Evolutionary conservation across 345 rosid species (phyloP), one percentile per base, ranked within the genome.

Genomic region (Eucalyptus sp.): DNA sequence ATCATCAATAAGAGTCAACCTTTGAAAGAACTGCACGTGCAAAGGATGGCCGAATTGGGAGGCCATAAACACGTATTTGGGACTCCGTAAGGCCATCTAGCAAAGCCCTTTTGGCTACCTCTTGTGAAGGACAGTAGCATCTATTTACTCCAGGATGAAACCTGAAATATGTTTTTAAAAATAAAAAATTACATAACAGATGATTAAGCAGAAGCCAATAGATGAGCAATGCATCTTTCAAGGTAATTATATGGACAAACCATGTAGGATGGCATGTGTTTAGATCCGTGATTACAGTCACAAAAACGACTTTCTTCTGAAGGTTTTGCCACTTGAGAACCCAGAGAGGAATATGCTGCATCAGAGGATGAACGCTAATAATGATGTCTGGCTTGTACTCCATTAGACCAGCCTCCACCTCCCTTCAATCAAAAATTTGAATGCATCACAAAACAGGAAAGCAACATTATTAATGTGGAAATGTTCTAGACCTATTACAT

Each of bases 281-380:
- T 76, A 97, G 98, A 89, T 98, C 99, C 24, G 99, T 98, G 50
- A 97, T 98, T 64, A 98, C 98, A 2, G 99, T 98, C 13, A 94
- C 98, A 84, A 98, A 98, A 66, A 98, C 46, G 16, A 98, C 99
- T 93, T 97, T 95, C 93, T 98, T 97, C 46, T 98, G 98, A 43
- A 98, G 93, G 87, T 97, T 95, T 91, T 98, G 97, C 99, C 99
- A 96, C 95, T 97, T 98, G 15, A 98, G 99, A 93, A 97, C 98
- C 97, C 96, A 94, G 76, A 96, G 91, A 76, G 99, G 98, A 90
- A 98, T 97, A 86, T 98, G 98, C 89, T 98, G 99, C 99, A 98
- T 98, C 91, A 98, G 58, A n/a, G 99, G 99, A 90, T 98, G 99
- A 49, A 98, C 99, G 52, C 99, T 98, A 62, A 98, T 97, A 90